Evolutionary conservation across 768 basidiomycete genomes (phyloP), one percentile per base, ranked within the genome.

Genomic region (Leccinum uliginosum): DNA sequence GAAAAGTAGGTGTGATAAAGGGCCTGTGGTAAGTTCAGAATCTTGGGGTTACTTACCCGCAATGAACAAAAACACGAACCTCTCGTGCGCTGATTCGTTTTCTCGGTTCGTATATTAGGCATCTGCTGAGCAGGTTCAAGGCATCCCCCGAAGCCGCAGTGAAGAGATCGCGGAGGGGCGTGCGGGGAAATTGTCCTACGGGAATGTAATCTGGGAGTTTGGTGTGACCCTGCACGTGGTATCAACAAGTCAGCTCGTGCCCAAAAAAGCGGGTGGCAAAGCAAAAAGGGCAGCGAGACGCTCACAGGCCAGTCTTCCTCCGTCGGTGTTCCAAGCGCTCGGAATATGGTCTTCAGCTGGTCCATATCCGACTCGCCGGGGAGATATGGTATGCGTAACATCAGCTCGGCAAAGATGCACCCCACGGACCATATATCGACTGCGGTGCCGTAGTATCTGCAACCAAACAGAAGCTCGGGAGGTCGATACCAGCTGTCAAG

Each of bases 361-460:
- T 97, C 96, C 83, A 99, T 89, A 71, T 98, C 97, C 51, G 85
- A 89, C 62, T 97, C 95, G 17, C 95, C 97, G 2, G 97, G 87
- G 26, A 98, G 81, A 67, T 97, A 99, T 2, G 97, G 97, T 24
- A 90, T 93, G 15, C 97, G 85, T 32, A 98, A 77, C 89, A 98
- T 96, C 51, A 98, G 82, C 70, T 99, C 97, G 3, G 96, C 93
- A 66, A 98, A 96, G 61, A 99, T 99, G 62, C 94, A 97, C 1
- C 96, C 96, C 4, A 97, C 89, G 10, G 95, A 97, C 96, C 96
- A 99, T 30, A 93, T 84, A 71, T 99, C 96, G 56, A 97, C 93
- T 0, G 89, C 88, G 2, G 91, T 86, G 65, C 92, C 84, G 71
- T 99, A 98, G 71, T 91, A 90, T 24, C 95, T 80, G 53, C 89